Base-by-base conservation (phyloP, 2,329 filamentous ascomycete genomes). In the Ampelomyces quisqualis region DNA sequence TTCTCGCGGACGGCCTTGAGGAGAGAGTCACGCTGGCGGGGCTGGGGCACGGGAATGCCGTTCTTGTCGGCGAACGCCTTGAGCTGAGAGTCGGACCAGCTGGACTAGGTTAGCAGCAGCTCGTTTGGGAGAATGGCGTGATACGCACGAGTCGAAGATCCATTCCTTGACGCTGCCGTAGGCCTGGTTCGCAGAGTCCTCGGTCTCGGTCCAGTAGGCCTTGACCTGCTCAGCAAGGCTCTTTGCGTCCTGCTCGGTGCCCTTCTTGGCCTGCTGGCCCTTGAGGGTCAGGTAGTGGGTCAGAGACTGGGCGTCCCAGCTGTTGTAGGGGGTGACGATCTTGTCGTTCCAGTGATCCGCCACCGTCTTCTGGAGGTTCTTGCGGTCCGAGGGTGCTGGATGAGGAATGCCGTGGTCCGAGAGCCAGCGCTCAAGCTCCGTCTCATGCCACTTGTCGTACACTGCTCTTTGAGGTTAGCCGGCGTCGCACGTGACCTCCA, bases 361-460 rank as follows among this genome's bases (percentile, higher is more conserved):
- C 51, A 97, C 86, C n/a, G 94, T 74, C 48, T 84, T 84, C 72
- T 95, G 87, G n/a, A 98, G 83, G 55, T 95, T 89, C 72, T 93
- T 95, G 63, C 93, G 89, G 71, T 96, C 90, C 34, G 91, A 83
- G 8, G 90, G 82, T 8, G 82, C 84, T n/a, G 93, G 90, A 68
- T 96, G 90, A 7, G 91, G 89, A 43, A 98, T 78, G 67, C 90
- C 82, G 73, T 97, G 80, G 67, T 98, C 93, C 20, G 87, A 87
- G 34, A 98, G 82, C 93, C 93, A 98, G 62, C 90, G 82, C 75
- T 98, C 91, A 20, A 98, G 82, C 77, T 98, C 93, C 15, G 88
- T 95, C 76, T 97, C 85, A 62, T 97, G 91, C 93, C 93, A 98
- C 70, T 93, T 96, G 74, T 97, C 96, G 78, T 97, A 97, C 11